Evolutionary conservation across 2,329 filamentous ascomycete species (phyloP).

Genomic region (Aspergillus pseudoglaucus): DNA sequence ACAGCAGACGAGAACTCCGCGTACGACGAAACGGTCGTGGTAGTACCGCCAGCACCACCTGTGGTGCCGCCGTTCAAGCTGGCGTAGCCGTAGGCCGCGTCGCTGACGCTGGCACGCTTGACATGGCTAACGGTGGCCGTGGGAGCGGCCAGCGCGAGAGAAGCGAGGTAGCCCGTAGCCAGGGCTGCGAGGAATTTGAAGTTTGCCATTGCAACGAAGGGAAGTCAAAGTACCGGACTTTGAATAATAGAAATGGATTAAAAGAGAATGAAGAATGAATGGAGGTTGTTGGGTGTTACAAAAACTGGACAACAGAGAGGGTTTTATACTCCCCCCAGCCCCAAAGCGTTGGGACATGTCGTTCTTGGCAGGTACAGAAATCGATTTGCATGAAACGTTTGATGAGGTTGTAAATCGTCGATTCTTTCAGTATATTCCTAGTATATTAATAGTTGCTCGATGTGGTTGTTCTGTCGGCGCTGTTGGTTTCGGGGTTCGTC

Average conservation of each 20-base stretch:
- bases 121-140: constrained; percentile 13
- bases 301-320: background rate
- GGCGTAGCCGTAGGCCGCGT: constrained; percentile 39
- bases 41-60: constrained; percentile 50
- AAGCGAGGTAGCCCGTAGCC: constrained; percentile 7
- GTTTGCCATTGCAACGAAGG: constrained; percentile 15
- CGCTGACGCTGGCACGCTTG: constrained; percentile 21
- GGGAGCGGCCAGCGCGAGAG: constrained; percentile 20
- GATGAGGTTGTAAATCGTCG: too few species aligned
- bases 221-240: background rate
- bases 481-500: background rate
- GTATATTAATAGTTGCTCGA: background rate
- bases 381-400: background rate
- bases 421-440: background rate
- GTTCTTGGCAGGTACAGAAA: background rate
- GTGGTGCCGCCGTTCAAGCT: constrained; percentile 48
- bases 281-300: background rate
- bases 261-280: background rate
- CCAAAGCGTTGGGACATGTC: background rate
- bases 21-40: constrained; percentile 49
- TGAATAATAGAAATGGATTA: background rate
- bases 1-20: constrained; percentile 47
- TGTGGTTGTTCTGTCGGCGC: background rate
- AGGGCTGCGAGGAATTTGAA: constrained; percentile 18
- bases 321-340: background rate